Percentiles rank a stretch among this genome's conserved stretches.
Conservation (phyloP, 2,329 filamentous ascomycete species). For the Bipolaris sorokiniana region DNA sequence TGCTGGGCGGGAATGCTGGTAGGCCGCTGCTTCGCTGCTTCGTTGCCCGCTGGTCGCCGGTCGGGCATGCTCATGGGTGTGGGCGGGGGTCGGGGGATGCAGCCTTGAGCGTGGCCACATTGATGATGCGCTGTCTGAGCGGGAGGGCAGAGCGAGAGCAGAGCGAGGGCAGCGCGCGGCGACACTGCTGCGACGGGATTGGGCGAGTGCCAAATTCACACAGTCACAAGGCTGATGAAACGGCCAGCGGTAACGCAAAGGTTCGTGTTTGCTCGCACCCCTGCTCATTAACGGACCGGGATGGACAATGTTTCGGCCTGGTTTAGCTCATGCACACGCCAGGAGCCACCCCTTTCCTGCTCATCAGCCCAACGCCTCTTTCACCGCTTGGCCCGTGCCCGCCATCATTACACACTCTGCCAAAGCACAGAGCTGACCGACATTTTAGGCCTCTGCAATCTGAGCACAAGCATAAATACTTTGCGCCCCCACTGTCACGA, state of each 20-base stretch:
- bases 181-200: conserved; percentile 38
- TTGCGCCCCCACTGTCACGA: conserved; percentile 36
- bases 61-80: too few species aligned
- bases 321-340: conserved; percentile 47
- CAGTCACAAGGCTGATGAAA: conserved; percentile 52
- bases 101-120: conserved; percentile 25
- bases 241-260: conserved; percentile 38
- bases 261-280: conserved; percentile 47
- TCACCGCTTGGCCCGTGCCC: conserved; percentile 49
- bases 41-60: too few species aligned
- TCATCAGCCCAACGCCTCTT: conserved; percentile 49
- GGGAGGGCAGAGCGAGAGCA: conserved; percentile 13
- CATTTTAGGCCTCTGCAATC: conserved; percentile 46
- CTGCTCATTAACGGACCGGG: conserved; percentile 42
- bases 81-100: not conserved
- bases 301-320: conserved; percentile 48
- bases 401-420: conserved; percentile 50
- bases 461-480: conserved; percentile 51
- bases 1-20: not conserved
- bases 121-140: conserved; percentile 31
- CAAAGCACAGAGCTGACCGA: conserved; percentile 51
- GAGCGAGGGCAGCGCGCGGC: conserved; percentile 11
- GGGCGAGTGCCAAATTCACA: conserved; percentile 46
- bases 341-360: conserved; percentile 49
- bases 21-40: not conserved